Evolutionary conservation across 2,329 filamentous ascomycete species (phyloP), one percentile per base, ranked within the genome.

Genomic region (Aspergillus neoniger): DNA sequence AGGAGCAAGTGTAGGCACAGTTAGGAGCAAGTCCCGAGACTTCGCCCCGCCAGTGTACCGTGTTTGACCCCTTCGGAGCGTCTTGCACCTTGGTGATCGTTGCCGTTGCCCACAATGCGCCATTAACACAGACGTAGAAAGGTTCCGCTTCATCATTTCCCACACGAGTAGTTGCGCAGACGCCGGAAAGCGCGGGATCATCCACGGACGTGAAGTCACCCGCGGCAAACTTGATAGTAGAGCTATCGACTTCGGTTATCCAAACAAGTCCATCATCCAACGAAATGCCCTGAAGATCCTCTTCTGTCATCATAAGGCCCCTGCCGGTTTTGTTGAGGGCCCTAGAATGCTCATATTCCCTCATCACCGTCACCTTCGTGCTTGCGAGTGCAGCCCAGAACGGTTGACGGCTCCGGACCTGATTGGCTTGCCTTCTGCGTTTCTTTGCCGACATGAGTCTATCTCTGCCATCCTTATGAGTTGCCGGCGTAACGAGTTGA

Each of bases 361-460:
- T 95, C 72, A 96, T 88, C 79, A 96, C 92, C 69, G 95, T 94
- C 74, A 97, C 93, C 83, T 97, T 97, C 72, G 93, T 96, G 79
- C 92, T 96, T 55, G 93, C 93, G 69, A 97, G 85, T 51, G 93
- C 93, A 65, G 93, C 92, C 93, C 93, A 97, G 66, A 97, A 86
- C 52, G 93, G 93, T 79, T 97, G 93, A 72, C 92, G 88, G 74
- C 92, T 91, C 76, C 93, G 85, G 67, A 96, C 92, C 76, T 95
- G 91, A 60, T 92, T 92, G 72, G 91, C 94, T 78, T 96, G 92
- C 79, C 95, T 94, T 79, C 90, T 87, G 79, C 91, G 90, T 80
- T 92, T 95, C 79, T 95, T 96, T 65, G 84, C 86, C 66, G 77
- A 80, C 72, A 87, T 80, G 79, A 85, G 73, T 77, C 79, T 86